Conservation (phyloP, 2,329 filamentous ascomycete species). For the Colletotrichum liaoningense region DNA sequence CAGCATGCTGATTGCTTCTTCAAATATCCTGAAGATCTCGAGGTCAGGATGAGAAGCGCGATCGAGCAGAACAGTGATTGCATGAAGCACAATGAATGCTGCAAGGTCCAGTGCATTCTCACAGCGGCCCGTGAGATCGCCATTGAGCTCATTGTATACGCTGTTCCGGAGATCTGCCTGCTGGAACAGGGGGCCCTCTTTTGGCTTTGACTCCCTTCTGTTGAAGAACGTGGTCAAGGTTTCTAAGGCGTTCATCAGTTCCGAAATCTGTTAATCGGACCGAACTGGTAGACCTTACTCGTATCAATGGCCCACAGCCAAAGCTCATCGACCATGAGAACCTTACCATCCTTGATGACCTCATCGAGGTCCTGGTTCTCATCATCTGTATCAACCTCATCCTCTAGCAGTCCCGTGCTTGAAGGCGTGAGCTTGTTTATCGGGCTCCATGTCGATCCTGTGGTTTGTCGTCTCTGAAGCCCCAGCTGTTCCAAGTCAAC, state of each 20-base stretch:
- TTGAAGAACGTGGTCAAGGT: conserved; percentile 67
- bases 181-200: conserved; percentile 66
- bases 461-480: conserved; percentile 28
- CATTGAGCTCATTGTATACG: conserved; percentile 74
- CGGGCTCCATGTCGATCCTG: conserved; percentile 22
- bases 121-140: conserved; percentile 71
- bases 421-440: conserved; percentile 23
- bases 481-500: conserved; percentile 36
- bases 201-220: conserved; percentile 63
- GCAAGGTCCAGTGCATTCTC: conserved; percentile 72
- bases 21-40: conserved; percentile 73
- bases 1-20: conserved; percentile 73
- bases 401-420: conserved; percentile 32
- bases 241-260: conserved; percentile 45
- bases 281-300: conserved; percentile 48
- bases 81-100: conserved; percentile 70
- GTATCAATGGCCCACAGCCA: conserved; percentile 71
- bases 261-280: rapidly evolving
- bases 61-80: conserved; percentile 71
- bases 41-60: conserved; percentile 69
- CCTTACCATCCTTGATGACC: conserved; percentile 63
- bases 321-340: conserved; percentile 75
- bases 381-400: conserved; percentile 36
- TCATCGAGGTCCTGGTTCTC: conserved; percentile 50
- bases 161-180: conserved; percentile 72